phyloP scores from a whole-genome alignment of 1,284 basidiomycete species.

The Entoloma clypeatum region DNA sequence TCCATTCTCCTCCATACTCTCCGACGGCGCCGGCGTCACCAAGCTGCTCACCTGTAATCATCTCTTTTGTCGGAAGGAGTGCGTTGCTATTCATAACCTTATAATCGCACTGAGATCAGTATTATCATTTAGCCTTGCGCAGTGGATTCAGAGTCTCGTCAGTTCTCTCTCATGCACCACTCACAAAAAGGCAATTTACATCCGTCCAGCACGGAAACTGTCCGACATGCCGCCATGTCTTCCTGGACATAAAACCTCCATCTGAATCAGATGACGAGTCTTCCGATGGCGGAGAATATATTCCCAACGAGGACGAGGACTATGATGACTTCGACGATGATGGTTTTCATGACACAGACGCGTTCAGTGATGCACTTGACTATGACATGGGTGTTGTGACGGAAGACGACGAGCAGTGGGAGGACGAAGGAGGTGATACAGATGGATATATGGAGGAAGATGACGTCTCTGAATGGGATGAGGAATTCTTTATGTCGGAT shows the following conservation, averaged over 20 bases:
- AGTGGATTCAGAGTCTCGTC: conserved; percentile 62
- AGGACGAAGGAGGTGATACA: conserved; percentile 16
- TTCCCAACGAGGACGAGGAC: conserved; percentile 43
- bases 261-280: conserved; percentile 60
- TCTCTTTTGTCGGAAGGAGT: conserved; percentile 66
- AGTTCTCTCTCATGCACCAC: conserved; percentile 15
- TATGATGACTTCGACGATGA: conserved; percentile 53
- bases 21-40: conserved; percentile 47
- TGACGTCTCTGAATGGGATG: conserved; percentile 25
- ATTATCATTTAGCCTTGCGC: conserved; percentile 41
- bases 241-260: conserved; percentile 48
- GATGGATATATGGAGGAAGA: conserved; percentile 20
- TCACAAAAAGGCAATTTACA: conserved; percentile 6
- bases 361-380: conserved; percentile 35
- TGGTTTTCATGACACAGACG: conserved; percentile 38
- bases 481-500: conserved; percentile 29
- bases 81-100: conserved; percentile 22
- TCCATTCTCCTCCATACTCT: conserved; percentile 43
- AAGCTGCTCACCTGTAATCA: conserved; percentile 58
- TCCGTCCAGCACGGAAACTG: conserved; percentile 60
- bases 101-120: conserved; percentile 2
- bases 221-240: conserved; percentile 58
- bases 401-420: conserved; percentile 29
- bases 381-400: conserved; percentile 31
- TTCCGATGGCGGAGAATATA: conserved; percentile 62